Base-by-base conservation (phyloP, 176 grass and related monocot species). In the Triticum dicoccoides region DNA sequence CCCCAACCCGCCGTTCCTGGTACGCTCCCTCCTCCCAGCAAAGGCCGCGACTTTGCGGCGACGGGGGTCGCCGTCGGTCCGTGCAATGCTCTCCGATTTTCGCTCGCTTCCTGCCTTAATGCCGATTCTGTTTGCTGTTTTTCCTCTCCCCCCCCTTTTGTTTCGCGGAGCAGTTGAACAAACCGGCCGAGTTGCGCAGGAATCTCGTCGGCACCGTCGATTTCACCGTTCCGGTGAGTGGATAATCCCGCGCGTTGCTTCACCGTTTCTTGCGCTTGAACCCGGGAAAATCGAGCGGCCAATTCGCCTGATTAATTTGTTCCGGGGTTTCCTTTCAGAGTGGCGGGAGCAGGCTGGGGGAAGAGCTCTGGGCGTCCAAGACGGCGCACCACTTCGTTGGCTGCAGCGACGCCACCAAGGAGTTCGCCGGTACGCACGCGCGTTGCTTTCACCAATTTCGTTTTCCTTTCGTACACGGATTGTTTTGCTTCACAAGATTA, bases 341-440 rank as follows among this genome's bases (percentile, higher is more conserved):
- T 35, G 94, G 92, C 13, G 87, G 92, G 35, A 80, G 84, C 81
- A 98, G 79, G 66, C 81, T 76, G 10, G 85, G 58, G 51, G 81
- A 82, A 2, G 80, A 87, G 44, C 92, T 99, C n/a, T 99, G 97
- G 97, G 79, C 66, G 33, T 96, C 94, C 0, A 86, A 90, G 86
- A 76, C 62, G 78, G 87, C 97, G 2, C 80, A 78, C 61, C 65
- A 77, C 80, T 99, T 94, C 91, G 78, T 87, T 11, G 94, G 94
- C 74, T 99, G 94, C 89, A 96, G 97, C 87, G 88, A 87, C 75
- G 94, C 90, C 42, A 90, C 85, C 76, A 86, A 68, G 39, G 77
- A 82, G 24, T 99, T 96, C 81, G 75, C 82, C 11, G 85, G 97
- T 96, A 86, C 61, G 90, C 85, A 11, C 70, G 91, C 73, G 82